A percentile compares a stretch with the other conserved stretches of the same genome.
These are phyloP conservation scores for Lathyrus tuberosus DNA, from an alignment of 306 rosid species.

Conservation along the genomic window DNA sequence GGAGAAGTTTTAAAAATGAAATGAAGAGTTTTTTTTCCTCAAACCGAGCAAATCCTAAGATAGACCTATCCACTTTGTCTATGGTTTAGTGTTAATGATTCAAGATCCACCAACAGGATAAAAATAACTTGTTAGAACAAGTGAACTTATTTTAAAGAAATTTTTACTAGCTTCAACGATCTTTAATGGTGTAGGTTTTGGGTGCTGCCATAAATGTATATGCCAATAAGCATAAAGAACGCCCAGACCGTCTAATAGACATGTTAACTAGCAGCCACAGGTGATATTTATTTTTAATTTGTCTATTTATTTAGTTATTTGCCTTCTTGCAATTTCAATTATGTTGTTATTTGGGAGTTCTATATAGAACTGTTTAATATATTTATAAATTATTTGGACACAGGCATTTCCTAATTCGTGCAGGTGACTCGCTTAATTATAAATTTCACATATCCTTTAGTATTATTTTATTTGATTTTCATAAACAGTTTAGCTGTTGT, in stretches of 20 bases:
- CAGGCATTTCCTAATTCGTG: neutral
- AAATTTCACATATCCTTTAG: slow-evolving; percentile 2
- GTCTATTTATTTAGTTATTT: slow-evolving; percentile 9
- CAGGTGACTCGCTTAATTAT: neutral
- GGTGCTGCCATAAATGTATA: slow-evolving; percentile 97
- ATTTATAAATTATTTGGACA: slow-evolving; percentile 2
- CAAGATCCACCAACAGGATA: slow-evolving; percentile 18
- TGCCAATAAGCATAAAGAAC: slow-evolving; percentile 98
- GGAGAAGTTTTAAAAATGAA: neutral
- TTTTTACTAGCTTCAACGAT: slow-evolving; percentile 31
- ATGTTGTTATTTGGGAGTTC: slow-evolving; percentile 2
- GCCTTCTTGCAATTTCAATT: slow-evolving; percentile 16
- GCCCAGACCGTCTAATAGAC: slow-evolving; percentile 97
- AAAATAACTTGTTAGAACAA: slow-evolving; percentile 1
- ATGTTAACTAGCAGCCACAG: slow-evolving; percentile 98
- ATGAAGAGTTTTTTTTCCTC: neutral
- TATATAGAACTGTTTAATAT: neutral
- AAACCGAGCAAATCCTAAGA: neutral
- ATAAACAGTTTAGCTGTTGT: slow-evolving; percentile 1
- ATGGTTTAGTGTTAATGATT: slow-evolving; percentile 15
- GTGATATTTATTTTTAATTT: slow-evolving; percentile 41
- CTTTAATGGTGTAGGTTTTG: slow-evolving; percentile 67
- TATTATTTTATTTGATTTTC: slow-evolving; percentile 2
- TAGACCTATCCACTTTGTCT: slow-evolving; percentile 20
- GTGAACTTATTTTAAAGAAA: slow-evolving; percentile 27